Conservation (phyloP, 2,329 filamentous ascomycete genomes). For the Talaromyces sp. region DNA sequence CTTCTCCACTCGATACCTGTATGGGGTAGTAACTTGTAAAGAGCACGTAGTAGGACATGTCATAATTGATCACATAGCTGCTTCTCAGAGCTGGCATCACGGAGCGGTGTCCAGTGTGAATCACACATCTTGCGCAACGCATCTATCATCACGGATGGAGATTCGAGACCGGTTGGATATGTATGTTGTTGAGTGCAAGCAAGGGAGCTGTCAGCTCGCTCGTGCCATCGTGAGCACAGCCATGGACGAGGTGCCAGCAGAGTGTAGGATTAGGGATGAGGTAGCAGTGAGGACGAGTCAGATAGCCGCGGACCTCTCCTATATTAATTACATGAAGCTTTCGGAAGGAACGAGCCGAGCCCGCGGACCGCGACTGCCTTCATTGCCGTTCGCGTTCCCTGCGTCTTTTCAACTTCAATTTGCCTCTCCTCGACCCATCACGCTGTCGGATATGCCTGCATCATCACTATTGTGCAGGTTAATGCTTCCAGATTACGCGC, state of each 20-base stretch:
- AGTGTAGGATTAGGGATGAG: not conserved
- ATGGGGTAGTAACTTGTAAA: too few relatives aligned
- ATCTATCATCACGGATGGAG: not conserved
- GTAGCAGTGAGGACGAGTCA: too few relatives aligned
- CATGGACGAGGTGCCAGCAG: not conserved
- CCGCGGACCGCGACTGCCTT: not conserved
- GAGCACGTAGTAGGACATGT: not conserved
- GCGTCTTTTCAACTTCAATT: not conserved
- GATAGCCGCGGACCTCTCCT: too few relatives aligned
- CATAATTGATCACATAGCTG: not conserved
- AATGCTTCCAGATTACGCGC: not conserved
- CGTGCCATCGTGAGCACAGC: not conserved
- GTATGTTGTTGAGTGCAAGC: not conserved
- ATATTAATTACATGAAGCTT: not conserved
- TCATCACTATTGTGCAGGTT: not conserved
- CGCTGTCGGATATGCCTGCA: not conserved
- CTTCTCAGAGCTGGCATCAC: not conserved
- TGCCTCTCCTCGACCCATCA: not conserved
- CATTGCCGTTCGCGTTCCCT: not conserved
- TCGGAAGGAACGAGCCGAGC: slow-evolving; percentile 10
- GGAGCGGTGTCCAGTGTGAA: not conserved
- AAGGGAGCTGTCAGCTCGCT: not conserved
- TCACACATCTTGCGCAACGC: too few relatives aligned
- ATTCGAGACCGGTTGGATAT: not conserved
- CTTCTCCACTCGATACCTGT: not conserved